Evolutionary conservation across 2,329 filamentous ascomycete genomes (phyloP).

Genomic region (Cladophialophora exuberans): DNA sequence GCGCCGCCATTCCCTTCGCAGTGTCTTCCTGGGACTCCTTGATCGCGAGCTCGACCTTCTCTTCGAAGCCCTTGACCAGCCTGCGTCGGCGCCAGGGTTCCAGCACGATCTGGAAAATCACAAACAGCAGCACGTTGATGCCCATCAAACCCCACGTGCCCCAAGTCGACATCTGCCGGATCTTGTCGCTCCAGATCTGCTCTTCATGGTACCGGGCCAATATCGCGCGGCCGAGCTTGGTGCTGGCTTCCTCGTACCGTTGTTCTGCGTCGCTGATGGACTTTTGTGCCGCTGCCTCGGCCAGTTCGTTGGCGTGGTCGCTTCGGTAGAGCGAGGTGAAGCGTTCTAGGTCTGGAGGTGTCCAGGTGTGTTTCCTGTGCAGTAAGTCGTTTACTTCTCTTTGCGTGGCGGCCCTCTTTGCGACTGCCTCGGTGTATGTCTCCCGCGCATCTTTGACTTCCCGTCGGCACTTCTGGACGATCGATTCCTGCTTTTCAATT

Average conservation of each 20-base stretch:
- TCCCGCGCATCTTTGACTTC: conserved; percentile 72
- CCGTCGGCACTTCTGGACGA: conserved; percentile 59
- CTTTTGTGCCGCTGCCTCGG: conserved; percentile 72
- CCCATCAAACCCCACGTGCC: conserved; percentile 98
- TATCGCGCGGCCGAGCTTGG: conserved; percentile 78
- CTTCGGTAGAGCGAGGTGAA: conserved; percentile 91
- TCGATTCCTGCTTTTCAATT: conserved; percentile 68
- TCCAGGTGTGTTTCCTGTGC: conserved; percentile 92
- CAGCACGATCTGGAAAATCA: conserved; percentile 83
- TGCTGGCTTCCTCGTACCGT: conserved; percentile 75
- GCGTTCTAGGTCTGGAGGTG: conserved; percentile 81
- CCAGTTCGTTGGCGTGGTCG: conserved; percentile 90
- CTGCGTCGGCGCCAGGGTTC: conserved; percentile 87
- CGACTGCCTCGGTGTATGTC: conserved; percentile 80
- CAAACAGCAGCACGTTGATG: conserved; percentile 85
- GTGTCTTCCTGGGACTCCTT: conserved; percentile 60
- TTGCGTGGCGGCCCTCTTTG: conserved; percentile 82
- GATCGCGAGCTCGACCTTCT: conserved; percentile 70
- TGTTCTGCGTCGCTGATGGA: conserved; percentile 75
- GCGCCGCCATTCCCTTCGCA: not conserved
- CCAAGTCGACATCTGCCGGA: conserved; percentile 94
- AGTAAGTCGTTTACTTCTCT: conserved; percentile 93
- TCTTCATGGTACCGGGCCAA: conserved; percentile 95
- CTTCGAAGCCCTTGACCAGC: conserved; percentile 80
- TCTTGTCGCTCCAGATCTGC: conserved; percentile 98